Percentiles rank a stretch among this genome's conserved stretches.
Evolutionary conservation across 78 protist species (phyloP).

Genomic region (Diacronema lutheri): DNA sequence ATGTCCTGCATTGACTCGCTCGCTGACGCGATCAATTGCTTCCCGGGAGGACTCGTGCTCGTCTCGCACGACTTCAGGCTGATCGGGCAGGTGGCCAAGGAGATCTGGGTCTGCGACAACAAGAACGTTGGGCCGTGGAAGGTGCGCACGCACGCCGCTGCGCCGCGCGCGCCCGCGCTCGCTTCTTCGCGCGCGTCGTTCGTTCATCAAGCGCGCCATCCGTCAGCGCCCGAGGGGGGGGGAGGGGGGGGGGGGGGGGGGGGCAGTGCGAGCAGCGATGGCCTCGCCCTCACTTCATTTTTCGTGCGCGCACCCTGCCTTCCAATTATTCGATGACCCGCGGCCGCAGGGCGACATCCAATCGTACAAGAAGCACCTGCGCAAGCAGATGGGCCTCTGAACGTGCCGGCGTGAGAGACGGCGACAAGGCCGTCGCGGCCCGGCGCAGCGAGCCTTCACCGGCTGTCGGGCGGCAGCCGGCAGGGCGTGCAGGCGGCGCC

Average conservation of each 20-base stretch:
- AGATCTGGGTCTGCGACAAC: slow-evolving; percentile 47
- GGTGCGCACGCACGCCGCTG: neutral
- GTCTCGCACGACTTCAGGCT: slow-evolving; percentile 55
- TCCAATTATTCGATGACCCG: neutral
- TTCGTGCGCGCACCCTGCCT: neutral
- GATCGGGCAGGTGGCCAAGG: slow-evolving; percentile 21
- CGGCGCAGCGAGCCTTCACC: too few species aligned
- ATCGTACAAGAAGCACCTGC: neutral
- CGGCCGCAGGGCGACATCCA: neutral
- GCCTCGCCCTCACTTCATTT: too few species aligned
- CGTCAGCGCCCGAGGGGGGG: too few species aligned
- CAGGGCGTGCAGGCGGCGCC: too few species aligned
- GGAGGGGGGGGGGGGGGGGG: too few species aligned
- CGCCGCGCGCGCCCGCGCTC: neutral
- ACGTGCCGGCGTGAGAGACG: too few species aligned
- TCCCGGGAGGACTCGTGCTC: slow-evolving; percentile 80
- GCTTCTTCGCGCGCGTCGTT: too few species aligned
- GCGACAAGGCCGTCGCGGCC: too few species aligned
- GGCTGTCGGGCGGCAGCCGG: too few species aligned
- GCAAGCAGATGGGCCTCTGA: neutral
- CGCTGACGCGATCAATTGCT: slow-evolving; percentile 73
- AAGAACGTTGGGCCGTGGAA: slow-evolving; percentile 15
- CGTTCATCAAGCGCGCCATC: too few species aligned
- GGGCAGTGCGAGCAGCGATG: too few species aligned
- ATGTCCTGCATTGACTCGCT: slow-evolving; percentile 79